These are phyloP conservation scores for Curvularia lunata DNA, from an alignment of 2,329 filamentous ascomycete genomes.

Conservation along the genomic window DNA sequence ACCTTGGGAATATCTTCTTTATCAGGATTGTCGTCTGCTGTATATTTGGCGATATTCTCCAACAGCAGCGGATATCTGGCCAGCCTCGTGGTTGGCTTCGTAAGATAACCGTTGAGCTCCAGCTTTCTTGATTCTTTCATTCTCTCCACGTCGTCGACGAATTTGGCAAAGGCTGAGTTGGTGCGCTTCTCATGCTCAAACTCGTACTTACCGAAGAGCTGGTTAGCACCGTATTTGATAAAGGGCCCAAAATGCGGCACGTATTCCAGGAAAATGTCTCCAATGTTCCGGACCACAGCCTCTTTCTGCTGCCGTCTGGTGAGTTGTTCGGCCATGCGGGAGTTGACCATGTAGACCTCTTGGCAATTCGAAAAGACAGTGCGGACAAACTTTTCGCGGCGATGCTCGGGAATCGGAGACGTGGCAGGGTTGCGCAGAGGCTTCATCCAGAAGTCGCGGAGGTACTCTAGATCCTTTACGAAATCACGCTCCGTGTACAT, in stretches of 20 bases:
- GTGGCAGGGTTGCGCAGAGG: constrained; percentile 72
- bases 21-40: constrained; percentile 85
- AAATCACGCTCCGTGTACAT: constrained; percentile 99
- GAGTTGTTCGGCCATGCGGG: constrained; percentile 82
- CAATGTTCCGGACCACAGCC: constrained; percentile 85
- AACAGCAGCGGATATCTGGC: constrained; percentile 91
- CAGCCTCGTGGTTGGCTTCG: constrained; percentile 93
- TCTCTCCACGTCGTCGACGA: constrained; percentile 95
- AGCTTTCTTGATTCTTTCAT: constrained; percentile 96
- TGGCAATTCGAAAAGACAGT: constrained; percentile 96
- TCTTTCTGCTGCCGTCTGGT: constrained; percentile 89
- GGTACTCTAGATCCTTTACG: constrained; percentile 96
- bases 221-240: constrained; percentile 93
- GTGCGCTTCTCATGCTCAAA: constrained; percentile 94
- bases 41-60: constrained; percentile 91
- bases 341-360: constrained; percentile 92
- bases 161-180: constrained; percentile 84
- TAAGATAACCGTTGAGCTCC: constrained; percentile 95
- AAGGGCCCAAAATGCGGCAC: constrained; percentile 94
- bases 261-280: constrained; percentile 92
- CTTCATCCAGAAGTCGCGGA: constrained; percentile 98
- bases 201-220: constrained; percentile 95
- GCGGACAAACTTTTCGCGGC: constrained; percentile 87
- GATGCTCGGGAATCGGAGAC: constrained; percentile 87
- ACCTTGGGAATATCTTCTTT: constrained; percentile 92